Evolutionary conservation across 352 stramenopile genomes (phyloP), one percentile per base, ranked within the genome.

Genomic region (Phytophthora pseudosyringae): DNA sequence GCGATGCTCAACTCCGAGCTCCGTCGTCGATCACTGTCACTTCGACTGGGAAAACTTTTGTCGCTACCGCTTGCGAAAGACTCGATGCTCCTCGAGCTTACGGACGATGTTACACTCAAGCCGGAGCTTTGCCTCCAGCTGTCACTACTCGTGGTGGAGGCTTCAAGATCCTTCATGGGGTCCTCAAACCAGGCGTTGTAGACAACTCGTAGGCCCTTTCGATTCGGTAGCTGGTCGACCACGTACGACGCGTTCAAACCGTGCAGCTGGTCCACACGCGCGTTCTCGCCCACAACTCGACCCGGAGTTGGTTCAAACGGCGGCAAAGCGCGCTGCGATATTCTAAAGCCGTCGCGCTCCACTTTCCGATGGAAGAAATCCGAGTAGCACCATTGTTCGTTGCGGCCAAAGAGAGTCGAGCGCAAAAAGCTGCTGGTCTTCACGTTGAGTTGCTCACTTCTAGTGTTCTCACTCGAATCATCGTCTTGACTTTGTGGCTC

Each of bases 311-410:
- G 25, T 28, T 69, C 56, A 6, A 29, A 16, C 2, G 67, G 56
- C 15, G 36, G 62, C 25, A 75, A n/a, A 5, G 67, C 65, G 18
- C 55, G 45, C 49, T 67, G 56, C 4, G 61, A 60, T 16, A 75
- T 59, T 4, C 49, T 64, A 29, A 75, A 71, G 11, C 67, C 67
- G 4, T 67, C 55, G 6, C 18, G 16, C 7, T 71, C 46, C 4
- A 50, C 38, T 15, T 62, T 45, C 2, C 47, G 44, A 29, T 59
- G 40, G 51, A 75, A 71, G 29, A 65, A 64, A 18, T 75, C 67
- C 11, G 60, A 60, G 51, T 48, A 75, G 44, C 67, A 75, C 67
- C 67, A 75, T 15, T 76, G 67, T 56, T 75, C 67, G 43, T 75
- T 75, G 49, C 31, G 67, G 15, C 41, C 52, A 26, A 76, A 76